Base-by-base conservation (phyloP, 345 rosid genomes). In the Eucalyptus pauciflora region DNA sequence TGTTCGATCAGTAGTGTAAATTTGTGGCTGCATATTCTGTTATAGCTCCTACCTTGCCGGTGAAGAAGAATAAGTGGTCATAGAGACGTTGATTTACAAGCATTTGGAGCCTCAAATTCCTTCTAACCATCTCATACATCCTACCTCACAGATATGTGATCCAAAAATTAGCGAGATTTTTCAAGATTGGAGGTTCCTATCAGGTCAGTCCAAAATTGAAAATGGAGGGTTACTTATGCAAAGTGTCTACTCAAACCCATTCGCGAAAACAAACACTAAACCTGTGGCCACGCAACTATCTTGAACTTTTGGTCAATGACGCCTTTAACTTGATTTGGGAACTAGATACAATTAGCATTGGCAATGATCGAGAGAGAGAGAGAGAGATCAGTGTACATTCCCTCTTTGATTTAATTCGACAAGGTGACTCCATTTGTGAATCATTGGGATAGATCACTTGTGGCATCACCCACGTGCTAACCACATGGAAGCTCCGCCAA, bases 381-480 rank as follows among this genome's bases (percentile, higher is more conserved):
- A n/a, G 83, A 71, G 81, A 71, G 81, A 71, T 22, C 62, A 1
- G 62, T 2, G 62, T 24, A 56, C 62, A 25, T 24, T 56, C 62
- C 62, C 29, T 56, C 29, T 56, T 24, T 24, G 62, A 0, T 56
- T 56, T 29, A 56, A 56, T 56, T 56, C 0, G 62, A 56, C 13
- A 56, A 24, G 29, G 29, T 1, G 6, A 56, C 62, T 56, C 62
- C 62, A 56, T 0, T 3, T 56, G 62, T 1, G 62, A 56, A 56
- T 56, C 29, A 56, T 56, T 56, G 64, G 89, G 48, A 41, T 22
- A 76, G 85, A 41, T 76, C 48, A 11, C 81, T 88, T 64, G 87
- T 88, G 64, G 88, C 92, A 92, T 92, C 92, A 64, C 67, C 96
- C 97, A 94, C 92, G 96, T 96, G 93, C 91, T 88, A 88, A 86